Base-by-base conservation (phyloP, 2,329 filamentous ascomycete genomes). In the Aspergillus tubingensis region DNA sequence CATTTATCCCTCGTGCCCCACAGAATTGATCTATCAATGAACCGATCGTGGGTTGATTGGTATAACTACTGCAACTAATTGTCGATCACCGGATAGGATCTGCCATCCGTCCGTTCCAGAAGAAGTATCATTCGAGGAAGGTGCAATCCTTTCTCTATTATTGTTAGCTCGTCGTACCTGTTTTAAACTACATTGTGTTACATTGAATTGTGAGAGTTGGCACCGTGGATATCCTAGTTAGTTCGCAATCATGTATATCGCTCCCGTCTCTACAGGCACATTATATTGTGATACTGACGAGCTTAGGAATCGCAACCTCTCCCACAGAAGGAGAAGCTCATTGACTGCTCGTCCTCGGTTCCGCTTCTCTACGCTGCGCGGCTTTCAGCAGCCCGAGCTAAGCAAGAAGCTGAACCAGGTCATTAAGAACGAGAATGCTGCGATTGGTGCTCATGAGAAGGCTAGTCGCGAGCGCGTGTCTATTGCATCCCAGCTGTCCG, bases 351-450 rank as follows among this genome's bases (percentile, higher is more conserved):
- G 74, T n/a, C 88, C 91, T 74, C 88, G 87, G 72, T 96, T 98
- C 81, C 90, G 88, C 61, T 90, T 98, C 81, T 88, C 86, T 66
- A 95, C 92, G 19, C 87, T 99, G 58, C 91, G 94, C 54, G 92
- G 92, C 58, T 86, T 88, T 52, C 85, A 89, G 69, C 92, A 96
- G 74, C 91, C 93, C 4, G 92, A 97, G 76, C 86, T 97, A 27
- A 92, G 91, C 70, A 92, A 91, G 77, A 91, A 89, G 74, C 87
- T 99, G 54, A 96, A 89, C 83, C 90, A 89, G 69, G 85, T 99
- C 62, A 96, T 98, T 83, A 99, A 99, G 81, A 91, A 90, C 53
- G 90, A 96, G 78, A 98, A 97, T 82, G 88, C 90, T 73, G 88
- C 93, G 38, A 92, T 98, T 70, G 83, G 85, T 53, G 90, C 91